Base-by-base conservation (phyloP, 1,284 basidiomycete species). In the Ganoderma multipileum region DNA sequence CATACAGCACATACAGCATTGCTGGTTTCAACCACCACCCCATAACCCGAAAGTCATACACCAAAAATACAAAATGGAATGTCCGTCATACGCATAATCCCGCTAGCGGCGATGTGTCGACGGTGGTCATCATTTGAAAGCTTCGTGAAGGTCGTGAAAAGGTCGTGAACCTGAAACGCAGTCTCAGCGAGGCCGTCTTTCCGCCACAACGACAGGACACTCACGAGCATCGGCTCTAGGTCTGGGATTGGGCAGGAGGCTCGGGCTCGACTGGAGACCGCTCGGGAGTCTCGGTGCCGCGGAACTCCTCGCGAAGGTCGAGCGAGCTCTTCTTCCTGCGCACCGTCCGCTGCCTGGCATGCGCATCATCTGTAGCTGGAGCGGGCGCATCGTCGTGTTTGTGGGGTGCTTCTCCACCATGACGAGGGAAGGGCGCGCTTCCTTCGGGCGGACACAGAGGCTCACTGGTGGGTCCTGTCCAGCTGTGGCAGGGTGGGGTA, bases 251-350 rank as follows among this genome's bases (percentile, higher is more conserved):
- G 5, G 58, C 20, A 16, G 36, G 12, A 42, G 58, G 38, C 36
- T 11, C 20, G n/a, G 36, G 38, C 38, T 41, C 36, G 12, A 39
- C 58, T 14, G 58, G 23, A 38, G 58, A 30, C 30, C 33, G 30
- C 36, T 60, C 28, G n/a, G 65, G 23, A 11, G 47, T 26, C 23
- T 50, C 47, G 47, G 47, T 26, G 47, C 9, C 23, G 58, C 74
- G 75, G 71, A 75, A 84, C 39, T 81, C 79, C 66, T 84, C 81
- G 6, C 81, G 80, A 20, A 86, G 77, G 72, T 85, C 81, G 60
- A 77, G 76, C 7, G 82, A 83, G 71, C 81, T 80, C 76, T 83
- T 81, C 76, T 85, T 86, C 69, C 82, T 80, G 66, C 83, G 83
- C 55, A 86, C 72, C 0, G 75, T 78, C 52, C 74, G 77, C 23